Conservation (phyloP, 2,329 filamentous ascomycete species). For the Chaetomiaceae sp. region DNA sequence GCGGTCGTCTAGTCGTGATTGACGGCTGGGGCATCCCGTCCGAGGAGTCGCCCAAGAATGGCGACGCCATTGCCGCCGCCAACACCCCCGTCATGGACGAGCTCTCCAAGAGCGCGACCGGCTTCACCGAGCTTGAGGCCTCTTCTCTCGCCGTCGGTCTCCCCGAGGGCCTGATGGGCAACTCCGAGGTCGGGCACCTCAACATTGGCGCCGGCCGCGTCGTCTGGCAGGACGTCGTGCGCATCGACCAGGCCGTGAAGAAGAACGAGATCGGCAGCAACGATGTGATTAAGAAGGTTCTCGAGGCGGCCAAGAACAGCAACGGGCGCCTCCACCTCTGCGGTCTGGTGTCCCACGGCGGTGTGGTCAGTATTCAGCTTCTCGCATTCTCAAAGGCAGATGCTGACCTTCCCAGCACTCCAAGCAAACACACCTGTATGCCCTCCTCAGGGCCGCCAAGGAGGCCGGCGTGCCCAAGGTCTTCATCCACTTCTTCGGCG, state of each 20-base stretch:
- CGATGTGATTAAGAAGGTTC: constrained; percentile 69
- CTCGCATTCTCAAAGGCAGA: background rate
- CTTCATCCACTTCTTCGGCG: constrained; percentile 98
- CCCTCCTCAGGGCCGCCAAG: constrained; percentile 85
- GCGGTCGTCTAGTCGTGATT: constrained; percentile 75
- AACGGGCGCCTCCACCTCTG: constrained; percentile 90
- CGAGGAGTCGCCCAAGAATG: constrained; percentile 74
- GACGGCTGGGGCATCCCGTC: constrained; percentile 94
- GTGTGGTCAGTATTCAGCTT: constrained; percentile 55
- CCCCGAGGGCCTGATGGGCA: constrained; percentile 96
- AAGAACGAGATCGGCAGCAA: constrained; percentile 74
- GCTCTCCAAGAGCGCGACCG: constrained; percentile 75
- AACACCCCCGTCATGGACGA: constrained; percentile 93
- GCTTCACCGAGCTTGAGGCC: constrained; percentile 89
- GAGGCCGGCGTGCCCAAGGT: constrained; percentile 81
- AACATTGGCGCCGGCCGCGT: constrained; percentile 98
- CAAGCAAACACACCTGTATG: constrained; percentile 90
- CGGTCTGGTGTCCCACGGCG: constrained; percentile 90
- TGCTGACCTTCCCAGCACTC: constrained; percentile 57
- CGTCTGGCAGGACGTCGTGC: constrained; percentile 97
- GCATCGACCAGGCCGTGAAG: constrained; percentile 91
- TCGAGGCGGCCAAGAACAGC: constrained; percentile 75
- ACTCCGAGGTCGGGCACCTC: constrained; percentile 96
- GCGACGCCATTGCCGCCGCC: constrained; percentile 92
- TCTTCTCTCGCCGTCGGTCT: constrained; percentile 94